These are phyloP conservation scores for Cyclotella distinguenda DNA, from an alignment of 108 stramenopile species.

Conservation along the genomic window DNA sequence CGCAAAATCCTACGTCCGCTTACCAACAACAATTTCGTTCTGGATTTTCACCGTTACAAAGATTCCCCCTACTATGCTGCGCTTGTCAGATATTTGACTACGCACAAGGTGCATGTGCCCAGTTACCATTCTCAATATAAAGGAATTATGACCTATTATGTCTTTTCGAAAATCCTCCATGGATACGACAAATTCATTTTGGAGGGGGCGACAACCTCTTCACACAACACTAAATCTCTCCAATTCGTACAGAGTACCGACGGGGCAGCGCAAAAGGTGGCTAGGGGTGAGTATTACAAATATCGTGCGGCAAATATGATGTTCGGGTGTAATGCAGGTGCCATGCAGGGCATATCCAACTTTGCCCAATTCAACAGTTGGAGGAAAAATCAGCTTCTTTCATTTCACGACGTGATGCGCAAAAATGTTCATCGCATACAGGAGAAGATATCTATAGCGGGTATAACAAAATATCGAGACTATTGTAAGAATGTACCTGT, in stretches of 20 bases:
- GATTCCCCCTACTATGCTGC: slow-evolving; percentile 41
- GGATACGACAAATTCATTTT: slow-evolving; percentile 48
- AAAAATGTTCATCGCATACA: slow-evolving; percentile 26
- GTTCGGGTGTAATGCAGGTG: slow-evolving; percentile 56
- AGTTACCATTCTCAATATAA: slow-evolving; percentile 46
- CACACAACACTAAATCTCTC: slow-evolving; percentile 51
- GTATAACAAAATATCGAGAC: slow-evolving; percentile 46
- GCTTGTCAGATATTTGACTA: slow-evolving; percentile 33
- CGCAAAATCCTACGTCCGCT: slow-evolving; percentile 36
- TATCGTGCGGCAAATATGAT: slow-evolving; percentile 51
- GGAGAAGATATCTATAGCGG: slow-evolving; percentile 13
- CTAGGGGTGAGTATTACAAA: slow-evolving; percentile 54
- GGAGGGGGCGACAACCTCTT: slow-evolving; percentile 49
- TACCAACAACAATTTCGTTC: slow-evolving; percentile 54
- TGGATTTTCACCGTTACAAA: slow-evolving; percentile 49
- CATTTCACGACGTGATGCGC: slow-evolving; percentile 36
- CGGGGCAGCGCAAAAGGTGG: slow-evolving; percentile 41
- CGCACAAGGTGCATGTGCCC: slow-evolving; percentile 30
- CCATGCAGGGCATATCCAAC: slow-evolving; percentile 35
- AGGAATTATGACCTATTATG: slow-evolving; percentile 30
- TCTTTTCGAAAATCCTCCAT: slow-evolving; percentile 40
- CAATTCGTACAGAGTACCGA: slow-evolving; percentile 37
- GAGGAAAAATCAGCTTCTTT: slow-evolving; percentile 59
- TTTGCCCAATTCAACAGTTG: slow-evolving; percentile 53
- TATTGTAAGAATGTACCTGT: slow-evolving; percentile 34